Conservation (phyloP, 495 filamentous ascomycete species). For the Alectoria sarmentosa region DNA sequence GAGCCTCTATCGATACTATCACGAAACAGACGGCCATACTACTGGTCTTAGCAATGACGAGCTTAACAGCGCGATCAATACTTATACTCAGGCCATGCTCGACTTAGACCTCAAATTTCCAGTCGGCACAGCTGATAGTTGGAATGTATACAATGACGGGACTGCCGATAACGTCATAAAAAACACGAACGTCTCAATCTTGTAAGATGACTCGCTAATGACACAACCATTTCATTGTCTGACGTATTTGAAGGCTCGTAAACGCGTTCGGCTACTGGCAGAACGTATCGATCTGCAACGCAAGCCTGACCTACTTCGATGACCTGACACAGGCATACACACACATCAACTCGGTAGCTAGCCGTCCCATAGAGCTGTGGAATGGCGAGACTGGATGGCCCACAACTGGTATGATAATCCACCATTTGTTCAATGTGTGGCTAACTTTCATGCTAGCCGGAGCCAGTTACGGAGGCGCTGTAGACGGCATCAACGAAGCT, state of each 20-base stretch:
- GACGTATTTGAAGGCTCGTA: conserved; percentile 41
- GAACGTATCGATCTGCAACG: conserved; percentile 53
- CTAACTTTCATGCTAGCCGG: conserved; percentile 39
- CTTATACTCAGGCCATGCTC: conserved; percentile 43
- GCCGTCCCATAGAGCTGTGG: conserved; percentile 54
- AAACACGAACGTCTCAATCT: conserved; percentile 56
- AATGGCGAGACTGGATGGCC: conserved; percentile 75
- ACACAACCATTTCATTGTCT: conserved; percentile 8
- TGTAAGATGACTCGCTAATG: conserved; percentile 36
- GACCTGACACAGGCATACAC: conserved; percentile 64
- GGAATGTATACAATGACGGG: conserved; percentile 74
- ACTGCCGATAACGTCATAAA: conserved; percentile 61
- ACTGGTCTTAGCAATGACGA: conserved; percentile 57
- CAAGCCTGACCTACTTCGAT: conserved; percentile 63
- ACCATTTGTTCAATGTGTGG: background rate
- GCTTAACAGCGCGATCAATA: conserved; percentile 56
- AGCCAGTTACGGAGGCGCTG: conserved; percentile 55
- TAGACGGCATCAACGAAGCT: conserved; percentile 55
- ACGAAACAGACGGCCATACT: conserved; percentile 9
- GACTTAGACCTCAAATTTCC: conserved; percentile 51
- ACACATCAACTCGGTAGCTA: conserved; percentile 59
- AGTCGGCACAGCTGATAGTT: conserved; percentile 73
- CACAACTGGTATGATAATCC: conserved; percentile 37
- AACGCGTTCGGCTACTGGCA: conserved; percentile 91
- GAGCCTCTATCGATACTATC: conserved; percentile 54